A percentile compares a stretch with the other conserved stretches of the same genome.
Evolutionary conservation across 306 rosid genomes (phyloP).

Genomic region (Dryas octopetala): DNA sequence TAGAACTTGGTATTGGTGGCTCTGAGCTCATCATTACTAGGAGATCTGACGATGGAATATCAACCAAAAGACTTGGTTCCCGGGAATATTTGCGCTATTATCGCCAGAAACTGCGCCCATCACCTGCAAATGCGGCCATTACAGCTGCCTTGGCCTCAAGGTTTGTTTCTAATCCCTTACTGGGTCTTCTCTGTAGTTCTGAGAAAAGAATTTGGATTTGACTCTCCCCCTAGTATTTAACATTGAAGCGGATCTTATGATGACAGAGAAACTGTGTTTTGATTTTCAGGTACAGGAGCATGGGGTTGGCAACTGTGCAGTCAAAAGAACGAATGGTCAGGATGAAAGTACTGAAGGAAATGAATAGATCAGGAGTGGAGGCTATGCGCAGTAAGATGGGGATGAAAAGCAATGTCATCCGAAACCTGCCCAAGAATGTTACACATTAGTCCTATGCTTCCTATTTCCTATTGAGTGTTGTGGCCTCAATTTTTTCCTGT

Average conservation of each 20-base stretch:
- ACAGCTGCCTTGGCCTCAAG: slow-evolving; percentile 84
- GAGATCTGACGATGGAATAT: slow-evolving; percentile 44
- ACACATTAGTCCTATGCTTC: slow-evolving; percentile 43
- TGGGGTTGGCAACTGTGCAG: slow-evolving; percentile 90
- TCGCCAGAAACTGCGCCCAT: slow-evolving; percentile 90
- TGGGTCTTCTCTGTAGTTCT: neutral
- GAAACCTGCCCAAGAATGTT: slow-evolving; percentile 86
- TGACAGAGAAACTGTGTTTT: neutral
- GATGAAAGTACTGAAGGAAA: slow-evolving; percentile 89
- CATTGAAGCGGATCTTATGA: neutral
- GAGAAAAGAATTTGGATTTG: neutral
- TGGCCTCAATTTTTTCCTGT: neutral
- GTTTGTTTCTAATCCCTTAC: slow-evolving; percentile 35
- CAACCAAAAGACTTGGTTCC: slow-evolving; percentile 77
- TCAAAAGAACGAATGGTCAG: slow-evolving; percentile 70
- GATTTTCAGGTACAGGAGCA: slow-evolving; percentile 76
- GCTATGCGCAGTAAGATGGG: slow-evolving; percentile 79
- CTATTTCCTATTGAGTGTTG: neutral
- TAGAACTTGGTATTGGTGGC: slow-evolving; percentile 74
- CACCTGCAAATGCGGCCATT: slow-evolving; percentile 51
- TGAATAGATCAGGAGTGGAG: slow-evolving; percentile 79
- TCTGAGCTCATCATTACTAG: slow-evolving; percentile 74
- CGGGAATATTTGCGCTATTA: slow-evolving; percentile 91
- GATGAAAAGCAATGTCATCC: slow-evolving; percentile 84
- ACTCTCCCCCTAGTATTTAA: neutral